Evolutionary conservation across 2,329 filamentous ascomycete genomes (phyloP), one percentile per base, ranked within the genome.

Genomic region (Malbranchea zuffiana): DNA sequence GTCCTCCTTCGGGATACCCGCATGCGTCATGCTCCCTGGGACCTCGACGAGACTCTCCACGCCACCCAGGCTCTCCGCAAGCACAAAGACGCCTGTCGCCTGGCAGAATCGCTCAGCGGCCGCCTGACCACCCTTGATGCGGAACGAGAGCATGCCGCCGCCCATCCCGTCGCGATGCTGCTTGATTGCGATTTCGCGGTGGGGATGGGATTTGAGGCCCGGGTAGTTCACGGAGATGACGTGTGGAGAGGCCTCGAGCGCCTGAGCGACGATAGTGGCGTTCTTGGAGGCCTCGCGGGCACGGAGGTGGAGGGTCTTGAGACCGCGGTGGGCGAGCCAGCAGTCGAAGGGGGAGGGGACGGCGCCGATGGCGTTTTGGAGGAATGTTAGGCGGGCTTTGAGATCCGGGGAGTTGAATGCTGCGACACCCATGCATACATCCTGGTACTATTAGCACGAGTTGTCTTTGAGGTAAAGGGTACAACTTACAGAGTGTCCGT

Each of bases 101-200:
- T 90, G 79, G 71, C 90, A 96, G 74, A 98, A 98, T 35, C 78
- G 74, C 64, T 92, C 82, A 10, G 90, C 90, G 1, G 88, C 88
- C 30, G 71, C 72, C 53, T 85, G 75, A 23, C 90, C 90, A 39
- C 88, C 90, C 47, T 76, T 75, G 60, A 98, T 83, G 47, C 90
- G 81, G 78, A 98, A 98, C 41, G 82, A 88, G 28, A 98, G 76
- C 90, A 98, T 98, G 44, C 90, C 90, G 49, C 90, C 90, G 42
- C 90, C 90, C 73, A 96, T 80, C 44, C 82, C 90, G 50, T 92
- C 74, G 48, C 90, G 82, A 67, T 98, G 90, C 67, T 98, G 90
- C 66, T 83, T 85, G 53, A 79, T 58, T 13, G 88, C 85, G 51
- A 98, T 85, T 46, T 72, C 70, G 50, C 85, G 79, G 56, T 96